Evolutionary conservation across 1,139 yeast genomes (phyloP), one percentile per base, ranked within the genome.

Genomic region (Suhomyces guaymorum): DNA sequence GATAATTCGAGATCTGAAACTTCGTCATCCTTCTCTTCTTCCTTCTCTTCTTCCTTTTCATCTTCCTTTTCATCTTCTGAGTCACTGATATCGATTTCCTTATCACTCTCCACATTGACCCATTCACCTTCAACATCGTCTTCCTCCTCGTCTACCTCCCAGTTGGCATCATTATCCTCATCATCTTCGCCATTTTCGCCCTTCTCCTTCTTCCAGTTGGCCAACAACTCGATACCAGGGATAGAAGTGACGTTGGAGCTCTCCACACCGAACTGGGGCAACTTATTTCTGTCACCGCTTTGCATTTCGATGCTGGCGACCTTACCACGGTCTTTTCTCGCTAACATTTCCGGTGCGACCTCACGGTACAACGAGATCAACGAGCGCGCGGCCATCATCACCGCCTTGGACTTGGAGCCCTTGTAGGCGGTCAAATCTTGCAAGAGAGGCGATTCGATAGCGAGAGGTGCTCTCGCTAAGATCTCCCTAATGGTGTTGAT

Each of bases 311-410:
- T 83, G 16, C 95, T 72, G 10, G 96, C 97, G 23, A 71, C 65
- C 66, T 92, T 92, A 55, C 98, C 98, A 57, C 98, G 77, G 57
- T 94, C 97, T 55, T 87, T 89, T 52, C 80, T 75, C 39, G 75
- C 73, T 54, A 92, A 75, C 97, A 92, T 87, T 48, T 92, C 95
- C 5, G 99, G 99, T 2, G 97, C 97, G 35, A 89, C 82, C 46
- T 89, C 97, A 61, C 99, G 76, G 61, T 86, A 92, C 37, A 92
- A 70, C 0, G 90, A 66, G 42, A 92, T 80, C 62, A 92, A 74
- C n/a, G 94, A 78, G 52, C 95, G 78, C 3, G 97, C 96, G 26
- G 97, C 98, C 81, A 83, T 85, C 71, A 81, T 80, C 23, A 92
- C 98, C 4, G 96, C 80, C 66, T 94, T 92, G 24, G 96, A 73